A percentile compares a stretch with the other conserved stretches of the same genome.
Evolutionary conservation across 805 yeast genomes (phyloP).

Genomic region (Millerago galiae): DNA sequence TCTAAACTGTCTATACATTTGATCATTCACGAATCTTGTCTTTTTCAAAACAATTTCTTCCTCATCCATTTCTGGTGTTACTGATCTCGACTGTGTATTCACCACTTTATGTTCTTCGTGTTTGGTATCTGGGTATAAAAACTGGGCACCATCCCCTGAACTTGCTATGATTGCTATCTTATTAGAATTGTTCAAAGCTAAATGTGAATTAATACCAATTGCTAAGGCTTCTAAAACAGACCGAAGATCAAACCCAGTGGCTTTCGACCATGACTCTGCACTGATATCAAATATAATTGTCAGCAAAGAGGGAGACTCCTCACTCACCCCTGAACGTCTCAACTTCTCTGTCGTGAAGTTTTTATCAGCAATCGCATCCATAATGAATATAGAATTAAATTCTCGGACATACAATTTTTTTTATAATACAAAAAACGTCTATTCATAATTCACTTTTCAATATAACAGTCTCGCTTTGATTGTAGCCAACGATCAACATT

Average conservation of each 20-base stretch:
- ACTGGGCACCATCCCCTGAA: conserved; percentile 60
- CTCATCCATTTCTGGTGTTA: conserved; percentile 9
- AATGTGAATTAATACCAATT: conserved; percentile 80
- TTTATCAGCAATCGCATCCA: conserved; percentile 67
- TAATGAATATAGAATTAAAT: conserved; percentile 14
- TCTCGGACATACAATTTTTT: too few relatives aligned
- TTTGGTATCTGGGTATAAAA: conserved; percentile 53
- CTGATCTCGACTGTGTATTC: conserved; percentile 8
- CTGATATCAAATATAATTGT: conserved; percentile 74
- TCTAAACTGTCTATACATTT: conserved; percentile 82
- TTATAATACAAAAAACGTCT: not conserved
- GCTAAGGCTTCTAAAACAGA: conserved; percentile 54
- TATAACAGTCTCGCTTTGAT: conserved; percentile 2
- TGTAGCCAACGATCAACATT: conserved; percentile 1
- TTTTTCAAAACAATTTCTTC: conserved; percentile 1
- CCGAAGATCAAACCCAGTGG: conserved; percentile 23
- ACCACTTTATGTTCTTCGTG: not conserved
- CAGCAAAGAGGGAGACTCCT: conserved; percentile 72
- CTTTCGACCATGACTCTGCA: conserved; percentile 44
- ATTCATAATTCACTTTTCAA: not conserved
- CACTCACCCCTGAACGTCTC: conserved; percentile 26
- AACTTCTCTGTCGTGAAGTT: conserved; percentile 33
- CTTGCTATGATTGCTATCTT: conserved; percentile 77
- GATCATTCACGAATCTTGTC: conserved; percentile 33
- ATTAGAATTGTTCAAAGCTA: conserved; percentile 79